These are phyloP conservation scores for Pseudopithomyces maydicus DNA, from an alignment of 2,329 filamentous ascomycete genomes.

Conservation along the genomic window DNA sequence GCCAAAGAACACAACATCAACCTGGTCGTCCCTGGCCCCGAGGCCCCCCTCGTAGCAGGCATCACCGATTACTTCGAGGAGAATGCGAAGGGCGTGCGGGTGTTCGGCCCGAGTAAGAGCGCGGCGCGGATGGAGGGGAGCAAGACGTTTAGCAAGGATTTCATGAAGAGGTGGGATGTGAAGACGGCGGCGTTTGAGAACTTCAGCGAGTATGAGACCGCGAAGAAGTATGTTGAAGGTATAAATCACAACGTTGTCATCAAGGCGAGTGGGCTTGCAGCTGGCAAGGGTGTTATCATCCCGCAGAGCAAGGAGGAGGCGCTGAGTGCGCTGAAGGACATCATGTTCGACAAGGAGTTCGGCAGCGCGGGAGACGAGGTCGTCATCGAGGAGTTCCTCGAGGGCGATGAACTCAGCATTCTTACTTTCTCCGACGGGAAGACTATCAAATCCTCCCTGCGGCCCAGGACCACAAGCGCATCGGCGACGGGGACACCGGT, in stretches of 20 bases:
- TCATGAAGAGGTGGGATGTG: constrained; percentile 90
- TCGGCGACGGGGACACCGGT: constrained; percentile 86
- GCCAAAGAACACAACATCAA: constrained; percentile 75
- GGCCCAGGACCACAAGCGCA: constrained; percentile 95
- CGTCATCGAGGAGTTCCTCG: constrained; percentile 91
- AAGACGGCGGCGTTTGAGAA: constrained; percentile 91
- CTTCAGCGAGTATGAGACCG: constrained; percentile 77
- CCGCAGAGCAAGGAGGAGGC: constrained; percentile 83
- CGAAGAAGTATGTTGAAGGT: constrained; percentile 68
- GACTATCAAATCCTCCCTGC: constrained; percentile 78
- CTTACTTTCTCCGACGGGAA: constrained; percentile 91
- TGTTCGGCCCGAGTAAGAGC: constrained; percentile 83
- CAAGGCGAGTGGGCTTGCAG: constrained; percentile 90
- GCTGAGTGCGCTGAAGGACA: constrained; percentile 77
- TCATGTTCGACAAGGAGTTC: constrained; percentile 89
- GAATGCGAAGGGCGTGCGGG: constrained; percentile 63
- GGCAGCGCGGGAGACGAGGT: constrained; percentile 86
- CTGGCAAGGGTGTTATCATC: constrained; percentile 94
- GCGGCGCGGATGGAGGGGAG: constrained; percentile 93
- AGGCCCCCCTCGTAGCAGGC: constrained; percentile 90
- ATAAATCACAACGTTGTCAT: constrained; percentile 65
- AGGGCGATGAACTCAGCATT: constrained; percentile 90
- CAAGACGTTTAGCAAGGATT: constrained; percentile 97
- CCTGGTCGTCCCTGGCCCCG: constrained; percentile 87
- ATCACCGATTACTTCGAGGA: constrained; percentile 81